Conservation (phyloP, 257 asterid genomes). For the Solanum bulbocastanum region DNA sequence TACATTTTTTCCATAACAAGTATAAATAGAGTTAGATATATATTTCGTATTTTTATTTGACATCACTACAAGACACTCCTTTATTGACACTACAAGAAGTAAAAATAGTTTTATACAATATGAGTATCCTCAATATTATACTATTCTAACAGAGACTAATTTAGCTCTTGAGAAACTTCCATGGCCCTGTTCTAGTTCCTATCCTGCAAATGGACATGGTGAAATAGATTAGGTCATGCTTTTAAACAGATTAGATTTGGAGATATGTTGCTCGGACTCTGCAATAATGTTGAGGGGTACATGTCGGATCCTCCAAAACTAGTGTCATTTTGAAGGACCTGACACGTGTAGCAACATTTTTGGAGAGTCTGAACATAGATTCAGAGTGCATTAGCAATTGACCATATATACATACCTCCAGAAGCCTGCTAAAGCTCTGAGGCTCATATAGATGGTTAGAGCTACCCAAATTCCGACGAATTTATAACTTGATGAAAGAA, state of each 20-base stretch:
- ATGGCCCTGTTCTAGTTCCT: slow-evolving; percentile 75
- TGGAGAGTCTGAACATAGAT: background rate
- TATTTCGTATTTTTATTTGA: background rate
- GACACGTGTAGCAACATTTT: background rate
- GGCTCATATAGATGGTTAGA: slow-evolving; percentile 47
- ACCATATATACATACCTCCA: slow-evolving; percentile 35
- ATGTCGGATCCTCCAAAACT: background rate
- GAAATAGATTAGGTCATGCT: background rate
- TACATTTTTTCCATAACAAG: background rate
- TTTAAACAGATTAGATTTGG: background rate
- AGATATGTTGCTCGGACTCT: background rate
- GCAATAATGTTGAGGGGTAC: background rate
- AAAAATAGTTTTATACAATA: background rate
- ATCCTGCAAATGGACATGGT: slow-evolving; percentile 32
- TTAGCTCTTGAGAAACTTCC: slow-evolving; percentile 51
- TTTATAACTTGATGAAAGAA: slow-evolving; percentile 39
- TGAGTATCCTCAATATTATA: background rate
- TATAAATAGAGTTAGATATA: too few species aligned
- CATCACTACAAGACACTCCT: background rate
- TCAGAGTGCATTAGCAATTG: background rate
- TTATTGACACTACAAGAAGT: background rate
- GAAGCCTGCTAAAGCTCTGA: slow-evolving; percentile 61
- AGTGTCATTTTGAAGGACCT: too few species aligned
- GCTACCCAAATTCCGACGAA: slow-evolving; percentile 70
- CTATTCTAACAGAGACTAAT: background rate